Percentiles rank a stretch among this genome's conserved stretches.
Conservation (phyloP, 441 rosid genomes). For the Bruguiera hainesii region DNA sequence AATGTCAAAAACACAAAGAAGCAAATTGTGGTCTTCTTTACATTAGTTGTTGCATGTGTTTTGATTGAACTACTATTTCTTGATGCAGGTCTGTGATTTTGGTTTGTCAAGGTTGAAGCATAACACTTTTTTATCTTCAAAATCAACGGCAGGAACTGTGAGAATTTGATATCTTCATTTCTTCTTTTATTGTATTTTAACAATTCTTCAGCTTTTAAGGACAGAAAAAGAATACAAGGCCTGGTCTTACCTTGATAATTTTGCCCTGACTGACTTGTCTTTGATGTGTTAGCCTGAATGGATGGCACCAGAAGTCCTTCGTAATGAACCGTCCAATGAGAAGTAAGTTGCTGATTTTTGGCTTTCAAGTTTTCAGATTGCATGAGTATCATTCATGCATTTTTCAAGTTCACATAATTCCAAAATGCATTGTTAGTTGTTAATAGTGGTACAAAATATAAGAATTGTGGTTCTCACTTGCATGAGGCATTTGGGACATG, state of each 20-base stretch:
- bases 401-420: too few relatives aligned
- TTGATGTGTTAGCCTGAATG: constrained; percentile 78
- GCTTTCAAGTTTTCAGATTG: constrained; percentile 1
- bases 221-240: not conserved
- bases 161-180: constrained; percentile 21
- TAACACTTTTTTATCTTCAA: constrained; percentile 90
- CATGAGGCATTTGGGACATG: not conserved
- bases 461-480: too few relatives aligned
- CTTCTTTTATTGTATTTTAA: not conserved
- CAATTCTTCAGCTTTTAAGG: constrained; percentile 2
- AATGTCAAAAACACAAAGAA: constrained; percentile 3
- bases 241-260: constrained; percentile 14
- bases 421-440: not conserved
- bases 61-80: constrained; percentile 8
- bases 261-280: constrained; percentile 17
- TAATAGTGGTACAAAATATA: not conserved
- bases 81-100: constrained; percentile 82
- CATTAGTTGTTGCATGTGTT: not conserved
- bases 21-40: not conserved
- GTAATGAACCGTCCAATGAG: constrained; percentile 95
- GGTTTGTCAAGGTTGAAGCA: constrained; percentile 97
- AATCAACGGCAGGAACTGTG: constrained; percentile 99
- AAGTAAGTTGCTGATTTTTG: constrained; percentile 57
- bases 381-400: too few relatives aligned
- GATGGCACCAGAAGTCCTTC: constrained; percentile 99